Conservation (phyloP, 148 eudicot genomes). For the Salicornia ramosissima region DNA sequence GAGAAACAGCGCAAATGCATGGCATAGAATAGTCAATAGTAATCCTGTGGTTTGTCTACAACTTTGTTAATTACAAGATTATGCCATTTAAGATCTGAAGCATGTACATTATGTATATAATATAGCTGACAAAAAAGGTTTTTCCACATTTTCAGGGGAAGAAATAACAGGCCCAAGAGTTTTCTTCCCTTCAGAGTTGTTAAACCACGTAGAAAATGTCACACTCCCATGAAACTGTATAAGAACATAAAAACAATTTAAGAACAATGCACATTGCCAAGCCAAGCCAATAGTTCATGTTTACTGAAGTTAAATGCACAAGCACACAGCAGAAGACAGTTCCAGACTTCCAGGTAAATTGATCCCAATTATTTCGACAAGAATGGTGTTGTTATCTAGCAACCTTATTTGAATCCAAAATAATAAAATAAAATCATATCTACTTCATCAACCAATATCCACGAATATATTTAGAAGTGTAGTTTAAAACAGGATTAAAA, state of each 20-base stretch:
- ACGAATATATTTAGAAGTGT: background rate
- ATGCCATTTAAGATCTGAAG: background rate
- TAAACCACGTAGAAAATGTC: background rate
- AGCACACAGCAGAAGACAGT: background rate
- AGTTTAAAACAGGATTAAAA: background rate
- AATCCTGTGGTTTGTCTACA: background rate
- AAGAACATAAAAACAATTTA: too few relatives aligned
- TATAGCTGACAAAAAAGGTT: background rate
- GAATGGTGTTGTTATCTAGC: background rate
- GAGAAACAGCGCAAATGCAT: background rate
- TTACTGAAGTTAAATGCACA: background rate
- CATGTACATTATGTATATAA: background rate
- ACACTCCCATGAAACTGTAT: too few relatives aligned
- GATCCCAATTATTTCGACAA: conserved; percentile 1
- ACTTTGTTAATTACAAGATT: background rate
- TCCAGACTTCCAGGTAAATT: background rate
- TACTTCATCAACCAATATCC: background rate
- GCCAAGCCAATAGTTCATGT: background rate
- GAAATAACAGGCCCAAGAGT: background rate
- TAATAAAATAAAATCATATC: background rate
- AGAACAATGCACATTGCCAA: background rate
- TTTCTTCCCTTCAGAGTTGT: background rate
- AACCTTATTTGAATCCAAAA: background rate
- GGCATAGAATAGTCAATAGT: background rate
- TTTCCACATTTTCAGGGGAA: background rate